Conservation (phyloP, 257 asterid species). For the Scutellaria galericulata region DNA sequence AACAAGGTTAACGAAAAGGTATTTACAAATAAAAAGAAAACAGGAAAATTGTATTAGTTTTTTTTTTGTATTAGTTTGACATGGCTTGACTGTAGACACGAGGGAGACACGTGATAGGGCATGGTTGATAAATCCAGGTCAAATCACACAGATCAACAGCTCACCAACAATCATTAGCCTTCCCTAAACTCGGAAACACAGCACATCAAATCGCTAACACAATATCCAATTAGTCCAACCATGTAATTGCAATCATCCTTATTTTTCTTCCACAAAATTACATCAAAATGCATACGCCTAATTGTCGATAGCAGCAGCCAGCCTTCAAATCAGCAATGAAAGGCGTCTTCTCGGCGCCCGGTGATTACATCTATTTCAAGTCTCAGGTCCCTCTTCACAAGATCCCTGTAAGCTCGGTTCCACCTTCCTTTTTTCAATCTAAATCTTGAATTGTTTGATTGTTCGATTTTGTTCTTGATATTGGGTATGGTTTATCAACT, state of each 20-base stretch:
- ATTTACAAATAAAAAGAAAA: too few relatives aligned
- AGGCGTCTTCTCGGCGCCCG: constrained; percentile 92
- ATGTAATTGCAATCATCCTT: background rate
- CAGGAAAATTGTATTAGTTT: background rate
- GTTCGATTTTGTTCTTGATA: background rate
- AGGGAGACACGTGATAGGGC: constrained; percentile 32
- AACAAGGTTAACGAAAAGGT: too few relatives aligned
- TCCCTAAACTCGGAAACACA: constrained; percentile 4
- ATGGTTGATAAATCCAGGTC: background rate
- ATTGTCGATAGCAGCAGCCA: constrained; percentile 28
- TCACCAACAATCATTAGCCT: constrained; percentile 4
- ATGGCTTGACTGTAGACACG: constrained; percentile 22
- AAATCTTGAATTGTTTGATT: background rate
- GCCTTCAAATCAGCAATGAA: constrained; percentile 64
- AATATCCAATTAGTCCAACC: constrained; percentile 18
- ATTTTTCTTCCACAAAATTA: background rate
- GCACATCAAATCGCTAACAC: constrained; percentile 4
- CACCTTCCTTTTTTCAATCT: background rate
- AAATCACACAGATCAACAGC: constrained; percentile 28
- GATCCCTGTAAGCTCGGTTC: constrained; percentile 79
- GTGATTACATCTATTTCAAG: constrained; percentile 97
- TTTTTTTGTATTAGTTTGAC: constrained; percentile 8
- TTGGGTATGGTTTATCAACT: background rate
- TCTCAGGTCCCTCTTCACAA: constrained; percentile 99
- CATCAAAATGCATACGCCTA: constrained; percentile 10